Evolutionary conservation across 495 filamentous ascomycete species (phyloP).

Genomic region (Neurospora pannonica): DNA sequence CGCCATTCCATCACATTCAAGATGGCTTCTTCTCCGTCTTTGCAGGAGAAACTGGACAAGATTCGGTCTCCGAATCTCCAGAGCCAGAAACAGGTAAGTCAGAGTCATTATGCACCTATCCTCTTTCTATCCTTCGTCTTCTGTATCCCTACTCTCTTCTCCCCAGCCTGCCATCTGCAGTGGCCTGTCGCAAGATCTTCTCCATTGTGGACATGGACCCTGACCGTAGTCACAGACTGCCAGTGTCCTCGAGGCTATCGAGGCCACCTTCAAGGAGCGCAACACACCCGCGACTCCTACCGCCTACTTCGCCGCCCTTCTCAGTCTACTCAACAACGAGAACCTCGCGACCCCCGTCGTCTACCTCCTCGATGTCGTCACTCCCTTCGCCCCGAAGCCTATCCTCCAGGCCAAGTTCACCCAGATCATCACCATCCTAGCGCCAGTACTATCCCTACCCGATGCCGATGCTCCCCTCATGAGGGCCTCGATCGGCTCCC

Average conservation of each 20-base stretch:
- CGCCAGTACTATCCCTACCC: conserved; percentile 64
- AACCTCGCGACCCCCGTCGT: conserved; percentile 80
- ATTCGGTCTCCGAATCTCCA: conserved; percentile 94
- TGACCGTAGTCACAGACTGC: conserved; percentile 51
- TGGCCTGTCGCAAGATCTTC: conserved; percentile 3
- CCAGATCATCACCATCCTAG: conserved; percentile 79
- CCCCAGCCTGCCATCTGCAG: not conserved
- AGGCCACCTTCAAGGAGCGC: conserved; percentile 83
- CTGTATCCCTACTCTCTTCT: not conserved
- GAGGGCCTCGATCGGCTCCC: conserved; percentile 79
- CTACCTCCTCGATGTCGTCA: conserved; percentile 88
- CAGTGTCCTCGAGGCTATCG: conserved; percentile 80
- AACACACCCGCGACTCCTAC: conserved; percentile 74
- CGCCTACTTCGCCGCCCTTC: conserved; percentile 91
- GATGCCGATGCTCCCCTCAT: conserved; percentile 86
- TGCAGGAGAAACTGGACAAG: conserved; percentile 87
- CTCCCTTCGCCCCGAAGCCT: conserved; percentile 69
- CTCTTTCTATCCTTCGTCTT: not conserved
- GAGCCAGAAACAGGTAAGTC: conserved; percentile 78
- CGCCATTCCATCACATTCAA: conserved; percentile 14
- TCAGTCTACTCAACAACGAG: conserved; percentile 81
- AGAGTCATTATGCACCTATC: not conserved
- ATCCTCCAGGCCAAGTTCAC: conserved; percentile 88
- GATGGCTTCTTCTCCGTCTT: conserved; percentile 48
- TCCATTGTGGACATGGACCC: not conserved